Evolutionary conservation across 2,329 filamentous ascomycete genomes (phyloP).

Genomic region (Teratosphaeria zuluensis): DNA sequence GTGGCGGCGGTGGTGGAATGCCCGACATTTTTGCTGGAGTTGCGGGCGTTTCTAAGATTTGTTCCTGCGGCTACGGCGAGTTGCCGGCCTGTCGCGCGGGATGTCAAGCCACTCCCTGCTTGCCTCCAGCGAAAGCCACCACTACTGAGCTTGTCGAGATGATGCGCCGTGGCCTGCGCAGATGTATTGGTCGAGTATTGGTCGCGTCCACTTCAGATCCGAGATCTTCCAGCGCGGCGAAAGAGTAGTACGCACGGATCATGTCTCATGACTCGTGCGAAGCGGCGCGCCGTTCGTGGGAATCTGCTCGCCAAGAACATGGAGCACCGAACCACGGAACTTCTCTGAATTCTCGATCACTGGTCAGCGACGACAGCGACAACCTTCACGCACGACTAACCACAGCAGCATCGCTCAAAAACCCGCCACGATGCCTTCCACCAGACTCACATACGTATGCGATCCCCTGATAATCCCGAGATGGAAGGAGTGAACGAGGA

Average conservation of each 20-base stretch:
- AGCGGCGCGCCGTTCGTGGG: neutral
- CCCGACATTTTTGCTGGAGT: slow-evolving; percentile 40
- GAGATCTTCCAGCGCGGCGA: neutral
- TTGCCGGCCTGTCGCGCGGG: slow-evolving; percentile 8
- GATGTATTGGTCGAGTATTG: neutral
- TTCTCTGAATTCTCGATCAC: neutral
- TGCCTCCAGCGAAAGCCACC: neutral
- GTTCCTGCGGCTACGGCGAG: slow-evolving; percentile 10
- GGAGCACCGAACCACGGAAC: neutral
- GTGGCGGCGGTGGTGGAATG: slow-evolving; percentile 58
- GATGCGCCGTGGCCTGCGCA: slow-evolving; percentile 24
- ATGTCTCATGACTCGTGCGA: neutral
- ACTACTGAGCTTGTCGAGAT: neutral
- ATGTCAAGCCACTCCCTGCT: neutral
- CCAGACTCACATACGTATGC: slow-evolving; percentile 49
- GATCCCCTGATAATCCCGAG: slow-evolving; percentile 1
- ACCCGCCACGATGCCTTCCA: slow-evolving; percentile 42
- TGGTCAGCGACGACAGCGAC: slow-evolving; percentile 9
- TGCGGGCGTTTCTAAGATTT: neutral
- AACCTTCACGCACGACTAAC: slow-evolving; percentile 8
- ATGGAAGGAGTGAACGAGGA: neutral
- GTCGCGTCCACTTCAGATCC: neutral
- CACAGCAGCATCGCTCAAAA: slow-evolving; percentile 19
- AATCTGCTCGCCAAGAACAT: neutral
- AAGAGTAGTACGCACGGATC: neutral